Evolutionary conservation across 2,329 filamentous ascomycete genomes (phyloP), one percentile per base, ranked within the genome.

Genomic region (Aspergillus quadrilineatus): DNA sequence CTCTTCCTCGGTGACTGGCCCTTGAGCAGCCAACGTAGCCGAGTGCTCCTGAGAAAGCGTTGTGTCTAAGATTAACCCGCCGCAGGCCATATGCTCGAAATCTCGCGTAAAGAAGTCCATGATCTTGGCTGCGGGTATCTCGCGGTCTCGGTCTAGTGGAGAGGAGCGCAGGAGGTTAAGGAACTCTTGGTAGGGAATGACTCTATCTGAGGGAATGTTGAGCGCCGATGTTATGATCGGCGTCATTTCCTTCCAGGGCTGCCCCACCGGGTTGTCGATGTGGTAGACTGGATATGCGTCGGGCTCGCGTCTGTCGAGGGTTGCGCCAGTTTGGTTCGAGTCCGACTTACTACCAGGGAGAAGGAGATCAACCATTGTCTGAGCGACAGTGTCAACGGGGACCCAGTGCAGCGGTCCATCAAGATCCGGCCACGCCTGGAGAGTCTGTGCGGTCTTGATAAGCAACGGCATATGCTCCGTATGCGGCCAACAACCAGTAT

Each of bases 401-500:
- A 67, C 70, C 80, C 80, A 83, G 6, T 59, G 74, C 2, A 81
- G 55, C 0, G 56, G 49, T 1, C 79, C 79, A 0, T 70, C 52
- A 2, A 81, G 58, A 41, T 77, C 72, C 0, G 81, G 80, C 8
- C 79, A 60, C 0, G 64, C 71, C 1, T 68, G 63, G 0, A 83
- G 60, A 0, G 75, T 75, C 61, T 83, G 79, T 0, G 77, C 75
- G 0, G 77, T 80, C 64, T 83, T 82, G 56, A 82, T 62, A 17
- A 85, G 53, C 61, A 82, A 81, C 0, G 69, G 59, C 9, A 83
- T 65, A 58, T 84, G 79, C 64, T 84, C 81, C 28, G 75, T 72
- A 0, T 75, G 71, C 59, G 84, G 84, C 83, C 82, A 85, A 62
- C 77, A 79, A 0, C 82, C 82, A 54, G 69, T 82, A 0, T 55